These are phyloP conservation scores for Metarhizium brunneum DNA, from an alignment of 2,329 filamentous ascomycete species.

Conservation along the genomic window DNA sequence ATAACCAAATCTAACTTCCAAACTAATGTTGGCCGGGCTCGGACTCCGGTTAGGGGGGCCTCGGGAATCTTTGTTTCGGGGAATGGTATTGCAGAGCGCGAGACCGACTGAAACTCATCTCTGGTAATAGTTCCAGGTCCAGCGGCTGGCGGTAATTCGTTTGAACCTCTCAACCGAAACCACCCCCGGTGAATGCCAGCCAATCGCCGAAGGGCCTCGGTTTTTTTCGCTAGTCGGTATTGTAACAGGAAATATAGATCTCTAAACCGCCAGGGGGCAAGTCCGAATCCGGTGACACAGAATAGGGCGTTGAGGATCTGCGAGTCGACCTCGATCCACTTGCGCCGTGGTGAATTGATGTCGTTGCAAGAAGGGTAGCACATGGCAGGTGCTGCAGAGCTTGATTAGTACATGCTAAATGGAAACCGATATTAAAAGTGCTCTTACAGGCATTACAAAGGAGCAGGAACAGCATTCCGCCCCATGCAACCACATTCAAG, in stretches of 20 bases:
- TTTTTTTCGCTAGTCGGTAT: slow-evolving; percentile 47
- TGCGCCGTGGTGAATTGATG: slow-evolving; percentile 65
- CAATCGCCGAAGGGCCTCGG: slow-evolving; percentile 53
- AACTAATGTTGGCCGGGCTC: slow-evolving; percentile 54
- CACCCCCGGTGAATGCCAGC: slow-evolving; percentile 67
- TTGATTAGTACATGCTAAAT: background rate
- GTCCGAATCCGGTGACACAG: slow-evolving; percentile 77
- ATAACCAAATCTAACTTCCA: slow-evolving; percentile 78
- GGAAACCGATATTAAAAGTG: background rate
- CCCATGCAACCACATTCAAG: slow-evolving; percentile 79
- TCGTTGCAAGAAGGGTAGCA: slow-evolving; percentile 61
- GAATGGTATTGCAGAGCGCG: slow-evolving; percentile 40
- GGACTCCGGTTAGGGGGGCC: slow-evolving; percentile 60
- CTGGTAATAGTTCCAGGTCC: slow-evolving; percentile 43
- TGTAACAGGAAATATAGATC: slow-evolving; percentile 66
- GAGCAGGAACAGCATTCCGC: slow-evolving; percentile 81
- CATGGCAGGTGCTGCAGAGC: slow-evolving; percentile 50
- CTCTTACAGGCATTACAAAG: slow-evolving; percentile 54
- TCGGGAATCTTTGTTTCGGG: slow-evolving; percentile 55
- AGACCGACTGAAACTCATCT: slow-evolving; percentile 28
- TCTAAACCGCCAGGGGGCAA: slow-evolving; percentile 76
- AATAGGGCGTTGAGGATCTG: slow-evolving; percentile 75
- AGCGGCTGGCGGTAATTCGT: slow-evolving; percentile 42
- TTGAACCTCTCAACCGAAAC: slow-evolving; percentile 63
- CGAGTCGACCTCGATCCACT: slow-evolving; percentile 78